Percentiles rank a stretch among this genome's conserved stretches.
These are phyloP conservation scores for Triglochin maritima DNA, from an alignment of 106 monocot species.

Conservation along the genomic window DNA sequence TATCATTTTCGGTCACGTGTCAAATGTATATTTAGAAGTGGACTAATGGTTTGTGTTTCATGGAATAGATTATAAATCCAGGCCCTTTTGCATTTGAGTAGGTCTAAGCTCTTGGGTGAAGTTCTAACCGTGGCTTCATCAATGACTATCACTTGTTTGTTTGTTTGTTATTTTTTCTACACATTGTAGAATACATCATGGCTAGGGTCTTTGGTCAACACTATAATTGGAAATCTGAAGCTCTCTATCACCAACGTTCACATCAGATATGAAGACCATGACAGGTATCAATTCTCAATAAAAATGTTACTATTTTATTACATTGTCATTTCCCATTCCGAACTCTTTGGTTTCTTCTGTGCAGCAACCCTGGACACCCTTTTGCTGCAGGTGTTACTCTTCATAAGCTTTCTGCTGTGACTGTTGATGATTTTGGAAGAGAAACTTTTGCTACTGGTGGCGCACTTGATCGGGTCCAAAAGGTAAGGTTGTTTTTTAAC, in stretches of 20 bases:
- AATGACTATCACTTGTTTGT: not conserved
- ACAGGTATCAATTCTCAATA: conserved; percentile 46
- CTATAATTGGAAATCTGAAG: conserved; percentile 96
- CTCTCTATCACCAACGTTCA: conserved; percentile 89
- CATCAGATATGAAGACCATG: conserved; percentile 93
- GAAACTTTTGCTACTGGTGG: conserved; percentile 98
- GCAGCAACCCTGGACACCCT: conserved; percentile 98
- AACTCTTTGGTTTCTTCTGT: conserved; percentile 1
- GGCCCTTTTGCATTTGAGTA: too few species aligned
- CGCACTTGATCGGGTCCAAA: conserved; percentile 80
- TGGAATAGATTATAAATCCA: too few species aligned
- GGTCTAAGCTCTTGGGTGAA: too few species aligned
- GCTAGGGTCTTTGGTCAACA: conserved; percentile 90
- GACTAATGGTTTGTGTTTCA: too few species aligned
- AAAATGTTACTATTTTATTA: not conserved
- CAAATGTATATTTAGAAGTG: too few species aligned
- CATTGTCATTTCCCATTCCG: not conserved
- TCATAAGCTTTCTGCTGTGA: conserved; percentile 77
- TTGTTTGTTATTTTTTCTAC: conserved; percentile 6
- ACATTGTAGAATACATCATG: conserved; percentile 75
- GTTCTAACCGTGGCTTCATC: not conserved
- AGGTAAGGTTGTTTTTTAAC: conserved; percentile 22
- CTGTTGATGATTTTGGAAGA: conserved; percentile 80
- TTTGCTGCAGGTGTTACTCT: conserved; percentile 78
- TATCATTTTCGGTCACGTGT: too few species aligned